Conservation (phyloP, 352 stramenopile genomes). For the Globisporangium heterothallicum region DNA sequence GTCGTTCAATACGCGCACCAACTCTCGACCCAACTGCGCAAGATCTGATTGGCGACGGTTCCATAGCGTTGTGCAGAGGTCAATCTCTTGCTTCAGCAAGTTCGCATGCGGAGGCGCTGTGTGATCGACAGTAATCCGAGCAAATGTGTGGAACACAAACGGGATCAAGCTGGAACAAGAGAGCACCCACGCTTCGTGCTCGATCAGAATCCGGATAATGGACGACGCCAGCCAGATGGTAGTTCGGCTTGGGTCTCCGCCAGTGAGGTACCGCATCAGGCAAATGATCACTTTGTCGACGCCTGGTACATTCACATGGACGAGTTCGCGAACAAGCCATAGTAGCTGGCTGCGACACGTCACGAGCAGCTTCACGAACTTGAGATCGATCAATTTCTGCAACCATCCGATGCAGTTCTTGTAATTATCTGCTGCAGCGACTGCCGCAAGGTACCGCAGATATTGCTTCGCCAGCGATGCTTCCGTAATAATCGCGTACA, state of each 20-base stretch:
- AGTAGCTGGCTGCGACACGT: constrained; percentile 71
- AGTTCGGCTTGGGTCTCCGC: constrained; percentile 61
- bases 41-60: constrained; percentile 61
- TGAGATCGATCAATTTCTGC: constrained; percentile 78
- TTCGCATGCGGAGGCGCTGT: constrained; percentile 37
- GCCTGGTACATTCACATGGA: constrained; percentile 60
- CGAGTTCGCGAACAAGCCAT: constrained; percentile 75
- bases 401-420: constrained; percentile 74
- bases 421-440: constrained; percentile 55
- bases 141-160: constrained; percentile 81
- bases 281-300: constrained; percentile 75
- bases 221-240: constrained; percentile 75
- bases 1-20: constrained; percentile 75
- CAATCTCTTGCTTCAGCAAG: constrained; percentile 74
- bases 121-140: constrained; percentile 65
- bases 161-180: constrained; percentile 68
- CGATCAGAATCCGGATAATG: constrained; percentile 70
- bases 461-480: constrained; percentile 65
- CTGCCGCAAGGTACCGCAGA: constrained; percentile 59
- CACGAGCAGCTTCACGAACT: constrained; percentile 76
- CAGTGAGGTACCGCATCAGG: constrained; percentile 67
- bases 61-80: constrained; percentile 72
- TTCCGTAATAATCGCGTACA: constrained; percentile 80
- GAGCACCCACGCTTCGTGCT: constrained; percentile 75
- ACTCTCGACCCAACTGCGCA: constrained; percentile 64